Conservation (phyloP, 176 grass and related monocot genomes). For the Carex kokanica region DNA sequence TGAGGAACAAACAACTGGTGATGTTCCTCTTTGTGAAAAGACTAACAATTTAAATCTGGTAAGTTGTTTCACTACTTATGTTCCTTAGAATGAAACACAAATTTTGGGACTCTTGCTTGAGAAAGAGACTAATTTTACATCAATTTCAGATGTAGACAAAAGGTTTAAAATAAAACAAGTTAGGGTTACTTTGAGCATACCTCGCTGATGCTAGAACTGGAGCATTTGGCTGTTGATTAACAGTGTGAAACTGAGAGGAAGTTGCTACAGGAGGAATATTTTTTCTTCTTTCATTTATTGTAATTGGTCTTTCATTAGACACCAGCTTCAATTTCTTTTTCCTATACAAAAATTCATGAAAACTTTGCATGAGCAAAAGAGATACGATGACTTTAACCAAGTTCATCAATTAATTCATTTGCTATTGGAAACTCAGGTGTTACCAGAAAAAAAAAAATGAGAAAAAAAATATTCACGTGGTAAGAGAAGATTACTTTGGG, state of each 20-base stretch:
- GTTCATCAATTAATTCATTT: background rate
- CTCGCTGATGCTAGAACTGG: background rate
- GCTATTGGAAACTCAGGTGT: background rate
- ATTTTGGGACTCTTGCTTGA: background rate
- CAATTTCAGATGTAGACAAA: background rate
- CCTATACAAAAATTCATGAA: background rate
- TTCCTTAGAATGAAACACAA: background rate
- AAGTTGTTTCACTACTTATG: background rate
- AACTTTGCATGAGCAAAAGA: background rate
- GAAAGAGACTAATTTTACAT: background rate
- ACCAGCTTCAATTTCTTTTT: conserved; percentile 17
- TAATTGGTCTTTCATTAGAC: background rate
- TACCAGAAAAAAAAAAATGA: conserved; percentile 10
- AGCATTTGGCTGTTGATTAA: background rate
- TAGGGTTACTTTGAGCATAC: conserved; percentile 4
- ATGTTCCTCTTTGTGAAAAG: background rate
- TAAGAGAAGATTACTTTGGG: conserved; percentile 3
- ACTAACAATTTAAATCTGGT: background rate
- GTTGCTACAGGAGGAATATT: background rate
- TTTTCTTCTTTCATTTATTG: background rate
- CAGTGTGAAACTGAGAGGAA: background rate
- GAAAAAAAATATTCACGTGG: background rate
- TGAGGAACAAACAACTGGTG: background rate
- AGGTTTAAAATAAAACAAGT: background rate
- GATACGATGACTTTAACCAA: background rate